Evolutionary conservation across 768 basidiomycete species (phyloP).

Genomic region (Clathrus columnatus): DNA sequence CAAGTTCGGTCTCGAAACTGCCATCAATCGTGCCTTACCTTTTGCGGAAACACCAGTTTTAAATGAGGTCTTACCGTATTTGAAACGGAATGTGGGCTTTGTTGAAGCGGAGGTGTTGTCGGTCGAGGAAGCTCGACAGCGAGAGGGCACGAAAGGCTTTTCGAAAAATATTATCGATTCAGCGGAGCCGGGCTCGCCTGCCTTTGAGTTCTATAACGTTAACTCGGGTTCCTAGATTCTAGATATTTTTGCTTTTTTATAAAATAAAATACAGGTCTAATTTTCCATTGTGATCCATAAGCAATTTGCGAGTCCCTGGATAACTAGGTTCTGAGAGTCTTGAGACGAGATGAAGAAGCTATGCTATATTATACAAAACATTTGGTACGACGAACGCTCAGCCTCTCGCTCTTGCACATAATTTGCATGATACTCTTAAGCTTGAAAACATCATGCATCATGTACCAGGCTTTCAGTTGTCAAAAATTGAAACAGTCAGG

Average conservation of each 20-base stretch:
- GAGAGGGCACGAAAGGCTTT: conserved; percentile 47
- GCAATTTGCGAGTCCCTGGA: too few relatives aligned
- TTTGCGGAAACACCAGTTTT: conserved; percentile 79
- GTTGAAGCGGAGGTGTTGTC: conserved; percentile 62
- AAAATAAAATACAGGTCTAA: too few relatives aligned
- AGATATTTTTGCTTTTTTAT: background rate
- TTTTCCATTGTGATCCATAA: too few relatives aligned
- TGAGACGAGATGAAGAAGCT: too few relatives aligned
- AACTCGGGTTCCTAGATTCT: conserved; percentile 9
- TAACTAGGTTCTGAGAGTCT: too few relatives aligned
- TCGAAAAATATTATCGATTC: conserved; percentile 62
- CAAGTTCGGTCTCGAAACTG: conserved; percentile 63
- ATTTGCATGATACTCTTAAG: too few relatives aligned
- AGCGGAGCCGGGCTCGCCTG: conserved; percentile 84
- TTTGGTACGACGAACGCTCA: too few relatives aligned
- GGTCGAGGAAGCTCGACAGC: conserved; percentile 57
- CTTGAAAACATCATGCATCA: too few relatives aligned
- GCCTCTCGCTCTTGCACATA: too few relatives aligned
- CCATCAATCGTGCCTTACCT: conserved; percentile 73
- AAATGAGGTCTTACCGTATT: conserved; percentile 62
- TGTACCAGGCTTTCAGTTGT: too few relatives aligned
- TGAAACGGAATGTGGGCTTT: conserved; percentile 67
- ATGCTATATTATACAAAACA: too few relatives aligned
- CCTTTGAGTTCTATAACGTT: conserved; percentile 83
- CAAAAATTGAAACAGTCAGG: too few relatives aligned